Base-by-base conservation (phyloP, 192 early-diverging fungal species). In the Allomyces macrogynus region DNA sequence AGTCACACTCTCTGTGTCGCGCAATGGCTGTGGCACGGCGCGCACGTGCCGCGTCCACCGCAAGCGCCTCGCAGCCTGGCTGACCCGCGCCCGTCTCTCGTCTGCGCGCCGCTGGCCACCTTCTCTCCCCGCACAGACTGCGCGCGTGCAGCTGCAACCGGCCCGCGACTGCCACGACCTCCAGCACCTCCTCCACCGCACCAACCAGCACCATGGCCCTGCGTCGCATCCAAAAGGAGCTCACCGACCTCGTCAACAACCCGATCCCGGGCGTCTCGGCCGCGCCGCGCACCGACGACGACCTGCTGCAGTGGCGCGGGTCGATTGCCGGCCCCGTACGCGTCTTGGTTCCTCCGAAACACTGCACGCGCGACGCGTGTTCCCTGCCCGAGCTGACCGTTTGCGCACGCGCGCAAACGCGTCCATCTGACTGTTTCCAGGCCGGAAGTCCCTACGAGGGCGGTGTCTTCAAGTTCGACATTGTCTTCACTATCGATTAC, bases 401-500 rank as follows among this genome's bases (percentile, higher is more conserved):
- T 64, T 64, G 27, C 8, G 62, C 49, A 12, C 24, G 20, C 43
- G 27, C n/a, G 32, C 7, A 11, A 24, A 22, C 26, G 40, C 25
- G 43, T 42, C 14, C 1, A 23, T 26, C 23, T 73, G 10, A 62
- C 32, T 27, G 24, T 16, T 60, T 40, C 62, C 67, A 84, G 81
- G 69, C 42, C 42, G 70, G 75, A 43, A 85, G 80, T 62, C 73
- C 81, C 9, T 90, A 86, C 73, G 76, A 83, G 70, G 82, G 84
- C 20, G 88, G 87, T 18, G 66, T 76, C 9, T 90, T 90, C 70
- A 75, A 77, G 23, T 54, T 90, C 14, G 80, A 83, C 61, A 77
- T 90, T 44, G 73, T 75, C n/a, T 89, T 90, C 65, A 73, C 74
- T 32, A 69, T 76, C 8, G 87, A 90, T 54, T 90, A 88, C 68